Base-by-base conservation (phyloP, 2,329 filamentous ascomycete genomes). In the Monosporascus sp. region DNA sequence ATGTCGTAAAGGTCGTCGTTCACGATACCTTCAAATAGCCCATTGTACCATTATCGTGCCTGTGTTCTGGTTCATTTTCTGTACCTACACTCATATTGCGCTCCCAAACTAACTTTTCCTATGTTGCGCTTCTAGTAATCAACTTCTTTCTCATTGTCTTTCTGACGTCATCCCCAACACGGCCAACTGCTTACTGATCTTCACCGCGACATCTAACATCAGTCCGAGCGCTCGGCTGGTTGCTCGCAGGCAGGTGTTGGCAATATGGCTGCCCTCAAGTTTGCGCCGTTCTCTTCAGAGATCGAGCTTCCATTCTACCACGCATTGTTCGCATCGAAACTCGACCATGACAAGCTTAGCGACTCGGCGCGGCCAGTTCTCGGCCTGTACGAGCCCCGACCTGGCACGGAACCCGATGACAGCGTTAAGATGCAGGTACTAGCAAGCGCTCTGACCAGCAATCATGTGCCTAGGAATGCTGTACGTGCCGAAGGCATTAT, bases 291-390 rank as follows among this genome's bases (percentile, higher is more conserved):
- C 78, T 84, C 87, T 41, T 96, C 93, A 48, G 91, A 97, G 73
- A 91, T 97, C 67, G 94, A 99, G 69, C 80, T 97, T 44, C 90
- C 91, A 45, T 99, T 99, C 73, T 99, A 97, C 70, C 88, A 90
- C 46, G 87, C 91, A 5, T 83, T 99, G n/a, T 94, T 95, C 55
- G 85, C 87, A 6, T 88, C 88, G 61, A 99, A 99, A 75, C 91
- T 99, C 69, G 91, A 97, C 70, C 87, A 96, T 80, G 94, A 97
- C 75, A 96, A 92, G 74, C 89, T 99, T 50, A 90, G 97, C 75
- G 93, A 96, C 71, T 96, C 92, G 9, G 89, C 91, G 24, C 88
- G 93, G 45, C 86, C 87, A 56, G 81, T 97, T 3, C 79, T 96
- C 31, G 94, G 94, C 4, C 75, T 96, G 44, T 99, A 99, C 70